These are phyloP conservation scores for Metschnikowia vanudenii DNA, from an alignment of 805 yeast genomes.

Conservation along the genomic window DNA sequence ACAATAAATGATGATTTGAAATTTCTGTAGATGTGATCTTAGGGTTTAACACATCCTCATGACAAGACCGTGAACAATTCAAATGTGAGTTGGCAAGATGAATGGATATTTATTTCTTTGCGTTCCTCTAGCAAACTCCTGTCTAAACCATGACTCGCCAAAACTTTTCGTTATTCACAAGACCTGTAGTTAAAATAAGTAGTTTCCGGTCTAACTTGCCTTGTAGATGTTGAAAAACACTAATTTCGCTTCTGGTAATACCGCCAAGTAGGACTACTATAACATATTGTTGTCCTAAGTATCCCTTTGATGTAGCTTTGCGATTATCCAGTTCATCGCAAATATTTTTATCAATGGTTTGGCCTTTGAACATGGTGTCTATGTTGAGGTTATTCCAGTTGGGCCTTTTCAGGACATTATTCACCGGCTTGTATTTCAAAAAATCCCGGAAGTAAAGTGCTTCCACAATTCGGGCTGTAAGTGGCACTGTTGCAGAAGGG, in stretches of 20 bases:
- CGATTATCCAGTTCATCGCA: constrained; percentile 26
- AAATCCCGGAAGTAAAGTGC: constrained; percentile 59
- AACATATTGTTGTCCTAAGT: constrained; percentile 24
- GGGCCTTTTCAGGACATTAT: constrained; percentile 35
- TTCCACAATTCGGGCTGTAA: constrained; percentile 68
- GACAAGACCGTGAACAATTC: background rate
- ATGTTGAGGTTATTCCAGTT: constrained; percentile 46
- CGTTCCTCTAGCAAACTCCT: background rate
- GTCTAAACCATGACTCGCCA: constrained; percentile 14
- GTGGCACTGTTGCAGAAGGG: constrained; percentile 77
- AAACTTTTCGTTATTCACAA: constrained; percentile 36
- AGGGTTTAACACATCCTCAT: background rate
- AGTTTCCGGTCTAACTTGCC: constrained; percentile 41
- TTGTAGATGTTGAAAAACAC: constrained; percentile 64
- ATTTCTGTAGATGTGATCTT: background rate
- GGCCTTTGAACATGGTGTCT: constrained; percentile 43
- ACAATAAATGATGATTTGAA: constrained; percentile 2
- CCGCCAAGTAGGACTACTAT: constrained; percentile 77
- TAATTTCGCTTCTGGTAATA: constrained; percentile 77
- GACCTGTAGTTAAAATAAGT: constrained; percentile 44
- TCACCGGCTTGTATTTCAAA: constrained; percentile 40
- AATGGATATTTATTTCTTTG: background rate
- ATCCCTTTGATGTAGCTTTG: constrained; percentile 2
- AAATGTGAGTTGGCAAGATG: background rate
- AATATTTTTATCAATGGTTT: constrained; percentile 37